Evolutionary conservation across 805 yeast genomes (phyloP), one percentile per base, ranked within the genome.

Genomic region (Sugiyamaella lignohabitans): DNA sequence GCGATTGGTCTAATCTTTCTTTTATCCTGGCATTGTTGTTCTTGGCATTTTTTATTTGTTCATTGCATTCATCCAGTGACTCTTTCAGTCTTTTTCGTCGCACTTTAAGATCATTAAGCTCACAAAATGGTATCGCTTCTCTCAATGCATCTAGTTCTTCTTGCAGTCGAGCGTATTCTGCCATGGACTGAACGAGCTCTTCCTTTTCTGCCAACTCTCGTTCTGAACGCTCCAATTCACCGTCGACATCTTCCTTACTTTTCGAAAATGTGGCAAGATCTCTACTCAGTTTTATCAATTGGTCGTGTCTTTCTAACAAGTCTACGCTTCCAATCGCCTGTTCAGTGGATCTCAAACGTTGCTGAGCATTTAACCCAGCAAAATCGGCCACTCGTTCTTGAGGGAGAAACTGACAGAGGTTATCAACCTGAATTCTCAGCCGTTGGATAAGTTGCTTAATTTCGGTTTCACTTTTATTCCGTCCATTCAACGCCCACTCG

Each of bases 381-480:
- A 93, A 93, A 53, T 86, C 87, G 2, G 95, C 91, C 4, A 93
- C 98, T 50, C 94, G 73, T 57, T 91, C 98, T 61, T 93, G 99
- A 0, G 98, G 96, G 46, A 93, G 68, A 59, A 93, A 93, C 61
- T 91, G 97, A 59, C 98, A 89, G 42, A 91, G 70, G 61, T 91
- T 93, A 60, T 87, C 94, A 47, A 93, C 71, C 59, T 93, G 98
- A 49, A 93, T 84, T 59, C 84, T 84, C 52, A 79, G 73, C 1
- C 59, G 59, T 18, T 65, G 61, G 22, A 84, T 68, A 0, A 73
- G 36, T 2, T 64, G 63, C 48, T 69, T 74, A 3, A 87, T 73
- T 4, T 24, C 46, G 40, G 50, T 54, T 23, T 60, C 51, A 0
- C 73, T 61, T 0, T 72, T 57, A 18, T 63, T 58, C 14, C 62